A percentile compares a stretch with the other conserved stretches of the same genome.
Evolutionary conservation across 202 grass and related monocot genomes (phyloP).

Genomic region (Dendrocalamus latiflorus): DNA sequence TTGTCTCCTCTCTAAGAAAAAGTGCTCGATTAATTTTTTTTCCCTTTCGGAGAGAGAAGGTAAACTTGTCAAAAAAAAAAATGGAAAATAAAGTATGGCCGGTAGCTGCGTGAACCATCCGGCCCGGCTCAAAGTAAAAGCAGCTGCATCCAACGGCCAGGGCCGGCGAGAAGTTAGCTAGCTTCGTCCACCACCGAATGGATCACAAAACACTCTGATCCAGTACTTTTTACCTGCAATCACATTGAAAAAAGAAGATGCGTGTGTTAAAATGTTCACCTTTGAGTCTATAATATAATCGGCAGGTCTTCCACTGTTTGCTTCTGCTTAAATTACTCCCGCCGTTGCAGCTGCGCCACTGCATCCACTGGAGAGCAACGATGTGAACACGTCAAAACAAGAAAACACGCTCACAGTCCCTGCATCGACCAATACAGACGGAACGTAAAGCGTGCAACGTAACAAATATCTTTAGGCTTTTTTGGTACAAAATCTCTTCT

Average conservation of each 20-base stretch:
- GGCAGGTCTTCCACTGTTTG: constrained; percentile 7
- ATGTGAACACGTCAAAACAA: too few relatives aligned
- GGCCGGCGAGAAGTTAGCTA: neutral
- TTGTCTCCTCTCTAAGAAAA: too few relatives aligned
- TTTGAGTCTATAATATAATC: neutral
- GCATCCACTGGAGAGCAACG: neutral
- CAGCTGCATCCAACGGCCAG: neutral
- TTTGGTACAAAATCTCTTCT: too few relatives aligned
- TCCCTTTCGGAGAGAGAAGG: too few relatives aligned
- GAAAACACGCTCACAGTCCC: neutral
- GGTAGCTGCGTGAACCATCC: too few relatives aligned
- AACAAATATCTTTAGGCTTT: too few relatives aligned
- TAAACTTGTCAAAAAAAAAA: too few relatives aligned
- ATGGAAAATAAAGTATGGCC: too few relatives aligned
- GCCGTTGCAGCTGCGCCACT: neutral
- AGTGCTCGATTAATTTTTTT: too few relatives aligned
- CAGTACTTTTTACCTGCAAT: neutral
- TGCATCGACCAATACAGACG: neutral
- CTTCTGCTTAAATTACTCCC: neutral
- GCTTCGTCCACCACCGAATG: neutral
- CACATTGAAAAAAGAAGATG: neutral
- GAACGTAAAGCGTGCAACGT: neutral
- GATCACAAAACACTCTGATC: neutral
- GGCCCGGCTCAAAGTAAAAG: too few relatives aligned
- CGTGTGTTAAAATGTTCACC: neutral